phyloP scores from a whole-genome alignment of 257 asterid genomes.

The Cinchona pubescens region DNA sequence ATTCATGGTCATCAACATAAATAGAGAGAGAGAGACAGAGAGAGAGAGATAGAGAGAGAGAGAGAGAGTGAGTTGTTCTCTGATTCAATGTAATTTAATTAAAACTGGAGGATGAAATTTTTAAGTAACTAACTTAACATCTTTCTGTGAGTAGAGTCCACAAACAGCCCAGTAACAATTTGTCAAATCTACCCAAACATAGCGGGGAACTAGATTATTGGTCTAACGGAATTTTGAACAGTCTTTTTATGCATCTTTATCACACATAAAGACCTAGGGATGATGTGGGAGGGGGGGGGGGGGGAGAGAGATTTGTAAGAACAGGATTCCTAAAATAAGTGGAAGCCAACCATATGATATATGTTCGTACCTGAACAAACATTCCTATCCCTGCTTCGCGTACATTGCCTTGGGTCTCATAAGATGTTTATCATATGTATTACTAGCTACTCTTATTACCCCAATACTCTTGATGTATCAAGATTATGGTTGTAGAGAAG shows the following conservation, averaged over 20 bases:
- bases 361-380: conserved; percentile 50
- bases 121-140: neutral
- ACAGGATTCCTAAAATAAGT: neutral
- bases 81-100: neutral
- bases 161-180: neutral
- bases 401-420: conserved; percentile 53
- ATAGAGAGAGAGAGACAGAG: too few species aligned
- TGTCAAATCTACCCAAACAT: neutral
- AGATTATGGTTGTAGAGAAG: conserved; percentile 82
- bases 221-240: neutral
- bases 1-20: neutral
- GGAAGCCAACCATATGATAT: neutral
- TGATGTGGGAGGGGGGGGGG: neutral
- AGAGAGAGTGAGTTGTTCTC: neutral
- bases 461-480: conserved; percentile 89
- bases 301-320: conserved; percentile 39
- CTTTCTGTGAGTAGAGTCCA: neutral
- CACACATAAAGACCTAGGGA: neutral
- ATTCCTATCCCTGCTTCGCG: conserved; percentile 62
- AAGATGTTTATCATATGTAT: conserved; percentile 83
- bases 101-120: neutral
- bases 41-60: neutral
- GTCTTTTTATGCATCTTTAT: neutral
- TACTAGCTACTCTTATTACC: conserved; percentile 47
- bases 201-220: neutral